phyloP scores from a whole-genome alignment of 352 stramenopile genomes.

The Phytophthora colocasiae region DNA sequence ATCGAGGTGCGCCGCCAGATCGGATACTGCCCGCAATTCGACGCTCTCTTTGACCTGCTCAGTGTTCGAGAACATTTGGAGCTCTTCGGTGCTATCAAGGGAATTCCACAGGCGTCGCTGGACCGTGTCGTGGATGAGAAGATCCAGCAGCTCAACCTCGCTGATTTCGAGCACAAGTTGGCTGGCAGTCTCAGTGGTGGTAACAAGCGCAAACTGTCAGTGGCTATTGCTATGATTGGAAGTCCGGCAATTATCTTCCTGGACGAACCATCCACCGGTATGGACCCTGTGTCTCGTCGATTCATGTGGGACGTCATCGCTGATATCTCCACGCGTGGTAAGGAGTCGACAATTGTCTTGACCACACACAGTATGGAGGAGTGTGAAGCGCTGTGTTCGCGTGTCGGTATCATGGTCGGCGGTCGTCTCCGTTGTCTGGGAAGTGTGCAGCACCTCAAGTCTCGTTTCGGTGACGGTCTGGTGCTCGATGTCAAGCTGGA shows the following conservation, averaged over 20 bases:
- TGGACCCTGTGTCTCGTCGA: slow-evolving; percentile 89
- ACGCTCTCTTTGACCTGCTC: slow-evolving; percentile 86
- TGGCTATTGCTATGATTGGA: slow-evolving; percentile 94
- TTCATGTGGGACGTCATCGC: slow-evolving; percentile 70
- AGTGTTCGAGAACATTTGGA: slow-evolving; percentile 90
- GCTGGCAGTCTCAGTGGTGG: slow-evolving; percentile 84
- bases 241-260: slow-evolving; percentile 89
- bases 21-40: slow-evolving; percentile 93
- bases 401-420: slow-evolving; percentile 92
- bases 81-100: slow-evolving; percentile 93
- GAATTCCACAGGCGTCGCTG: slow-evolving; percentile 76
- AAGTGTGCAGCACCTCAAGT: slow-evolving; percentile 93
- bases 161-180: slow-evolving; percentile 80
- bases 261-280: slow-evolving; percentile 90
- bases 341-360: slow-evolving; percentile 81
- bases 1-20: slow-evolving; percentile 73
- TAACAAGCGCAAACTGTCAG: slow-evolving; percentile 94
- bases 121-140: slow-evolving; percentile 68
- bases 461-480: slow-evolving; percentile 93
- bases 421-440: slow-evolving; percentile 69
- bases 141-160: slow-evolving; percentile 85
- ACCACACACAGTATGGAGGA: slow-evolving; percentile 87
- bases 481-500: slow-evolving; percentile 79
- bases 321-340: slow-evolving; percentile 59
- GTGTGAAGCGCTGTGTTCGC: slow-evolving; percentile 73